These are phyloP conservation scores for Stagonosporopsis vannaccii DNA, from an alignment of 2,329 filamentous ascomycete species.

Conservation along the genomic window DNA sequence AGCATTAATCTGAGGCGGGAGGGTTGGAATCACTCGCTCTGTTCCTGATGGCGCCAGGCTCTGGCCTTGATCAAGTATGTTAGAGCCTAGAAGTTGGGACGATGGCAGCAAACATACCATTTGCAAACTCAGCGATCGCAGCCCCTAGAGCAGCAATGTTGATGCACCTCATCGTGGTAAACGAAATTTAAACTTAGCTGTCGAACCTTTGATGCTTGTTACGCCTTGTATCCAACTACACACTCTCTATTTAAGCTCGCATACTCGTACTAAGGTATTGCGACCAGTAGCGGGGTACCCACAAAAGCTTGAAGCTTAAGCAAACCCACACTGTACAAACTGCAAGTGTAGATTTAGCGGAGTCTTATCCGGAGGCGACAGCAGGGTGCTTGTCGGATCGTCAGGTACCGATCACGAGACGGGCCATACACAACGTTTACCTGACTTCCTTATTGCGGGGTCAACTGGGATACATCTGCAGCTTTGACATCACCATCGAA, in stretches of 20 bases:
- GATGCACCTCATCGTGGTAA: neutral
- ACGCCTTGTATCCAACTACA: neutral
- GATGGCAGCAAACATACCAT: neutral
- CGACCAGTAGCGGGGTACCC: neutral
- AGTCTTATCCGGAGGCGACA: conserved; percentile 1
- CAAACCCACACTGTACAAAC: neutral
- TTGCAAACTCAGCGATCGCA: neutral
- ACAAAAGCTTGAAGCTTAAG: neutral
- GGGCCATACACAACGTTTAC: neutral
- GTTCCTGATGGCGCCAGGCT: conserved; percentile 5
- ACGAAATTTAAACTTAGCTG: neutral
- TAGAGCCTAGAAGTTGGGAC: too few relatives aligned
- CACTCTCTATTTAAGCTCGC: conserved; percentile 10
- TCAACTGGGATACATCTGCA: neutral
- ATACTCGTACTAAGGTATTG: neutral
- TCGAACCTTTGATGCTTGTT: neutral
- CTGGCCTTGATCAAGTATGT: neutral
- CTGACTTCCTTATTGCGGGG: conserved; percentile 1
- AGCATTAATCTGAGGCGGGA: conserved; percentile 16
- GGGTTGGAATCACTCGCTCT: conserved; percentile 11
- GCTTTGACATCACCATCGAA: conserved; percentile 4
- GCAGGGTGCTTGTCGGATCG: neutral
- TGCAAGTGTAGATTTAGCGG: conserved; percentile 2
- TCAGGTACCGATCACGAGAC: conserved; percentile 1
- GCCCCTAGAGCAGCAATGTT: neutral